phyloP scores from a whole-genome alignment of 768 basidiomycete species.

The Imleria badia region DNA sequence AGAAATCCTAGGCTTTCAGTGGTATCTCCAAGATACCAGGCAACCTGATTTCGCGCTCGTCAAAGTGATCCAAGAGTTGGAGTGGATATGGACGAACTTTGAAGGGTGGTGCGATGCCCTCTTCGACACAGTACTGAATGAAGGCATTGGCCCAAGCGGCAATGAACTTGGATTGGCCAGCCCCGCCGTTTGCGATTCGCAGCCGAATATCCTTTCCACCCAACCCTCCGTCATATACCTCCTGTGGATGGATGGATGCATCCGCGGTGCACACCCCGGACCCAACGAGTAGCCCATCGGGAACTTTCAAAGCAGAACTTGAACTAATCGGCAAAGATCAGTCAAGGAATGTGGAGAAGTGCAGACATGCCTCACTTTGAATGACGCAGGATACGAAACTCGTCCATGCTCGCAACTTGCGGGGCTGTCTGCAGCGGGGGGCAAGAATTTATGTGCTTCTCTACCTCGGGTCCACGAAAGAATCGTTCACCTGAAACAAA shows the following conservation, averaged over 20 bases:
- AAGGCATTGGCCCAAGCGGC: slow-evolving; percentile 48
- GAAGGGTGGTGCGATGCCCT: slow-evolving; percentile 32
- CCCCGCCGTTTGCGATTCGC: slow-evolving; percentile 50
- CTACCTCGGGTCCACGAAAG: not conserved
- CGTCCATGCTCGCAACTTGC: not conserved
- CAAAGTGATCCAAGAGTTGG: not conserved
- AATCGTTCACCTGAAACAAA: not conserved
- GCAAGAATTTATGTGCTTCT: not conserved
- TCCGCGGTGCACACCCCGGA: not conserved
- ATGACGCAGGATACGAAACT: not conserved
- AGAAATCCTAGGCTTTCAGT: slow-evolving; percentile 48
- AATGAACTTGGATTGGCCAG: slow-evolving; percentile 52
- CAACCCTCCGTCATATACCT: slow-evolving; percentile 43
- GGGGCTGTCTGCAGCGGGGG: not conserved
- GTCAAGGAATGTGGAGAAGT: not conserved
- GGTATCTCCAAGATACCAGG: slow-evolving; percentile 58
- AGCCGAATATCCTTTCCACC: slow-evolving; percentile 34
- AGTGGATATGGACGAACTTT: slow-evolving; percentile 31
- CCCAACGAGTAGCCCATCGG: slow-evolving; percentile 1
- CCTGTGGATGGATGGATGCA: slow-evolving; percentile 16
- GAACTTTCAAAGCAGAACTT: not conserved
- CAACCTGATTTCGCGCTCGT: slow-evolving; percentile 37
- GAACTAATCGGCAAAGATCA: slow-evolving; percentile 2
- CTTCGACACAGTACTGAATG: slow-evolving; percentile 30
- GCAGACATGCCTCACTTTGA: slow-evolving; percentile 1